Percentiles rank a stretch among this genome's conserved stretches.
Conservation (phyloP, 2,329 filamentous ascomycete genomes). For the Aspergillus quadricinctus region DNA sequence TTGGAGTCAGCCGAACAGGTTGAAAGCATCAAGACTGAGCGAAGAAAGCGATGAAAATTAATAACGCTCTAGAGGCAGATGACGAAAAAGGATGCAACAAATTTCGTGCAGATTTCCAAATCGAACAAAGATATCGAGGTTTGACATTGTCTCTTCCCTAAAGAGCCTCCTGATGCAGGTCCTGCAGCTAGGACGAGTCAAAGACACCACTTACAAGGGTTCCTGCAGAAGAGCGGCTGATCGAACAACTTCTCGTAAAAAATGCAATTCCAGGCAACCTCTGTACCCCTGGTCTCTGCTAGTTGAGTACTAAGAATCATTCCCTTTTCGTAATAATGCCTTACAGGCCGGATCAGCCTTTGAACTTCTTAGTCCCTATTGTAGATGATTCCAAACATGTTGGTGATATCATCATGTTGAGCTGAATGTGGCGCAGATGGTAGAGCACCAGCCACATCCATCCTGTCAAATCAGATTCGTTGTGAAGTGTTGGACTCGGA, state of each 20-base stretch:
- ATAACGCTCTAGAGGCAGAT: background rate
- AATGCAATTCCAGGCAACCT: background rate
- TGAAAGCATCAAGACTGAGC: constrained; percentile 4
- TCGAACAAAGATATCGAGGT: background rate
- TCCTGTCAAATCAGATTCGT: background rate
- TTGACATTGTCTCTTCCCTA: background rate
- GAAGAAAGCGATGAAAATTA: constrained; percentile 3
- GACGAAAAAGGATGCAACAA: background rate
- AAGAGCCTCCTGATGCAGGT: background rate
- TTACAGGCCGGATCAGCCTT: background rate
- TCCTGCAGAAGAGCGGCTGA: background rate
- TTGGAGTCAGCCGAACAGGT: constrained; percentile 20
- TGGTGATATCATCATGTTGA: background rate
- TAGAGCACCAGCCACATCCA: constrained; percentile 4
- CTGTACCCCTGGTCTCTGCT: background rate
- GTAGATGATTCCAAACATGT: background rate
- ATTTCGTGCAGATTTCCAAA: background rate
- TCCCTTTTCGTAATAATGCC: background rate
- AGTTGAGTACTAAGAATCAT: background rate
- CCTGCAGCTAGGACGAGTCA: background rate
- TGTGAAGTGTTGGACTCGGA: background rate
- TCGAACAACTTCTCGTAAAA: background rate
- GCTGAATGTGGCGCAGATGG: constrained; percentile 1
- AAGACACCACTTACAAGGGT: background rate
- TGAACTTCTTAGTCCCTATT: background rate